These are phyloP conservation scores for Candida pseudoviswanathii DNA, from an alignment of 1,139 yeast species.

Conservation along the genomic window DNA sequence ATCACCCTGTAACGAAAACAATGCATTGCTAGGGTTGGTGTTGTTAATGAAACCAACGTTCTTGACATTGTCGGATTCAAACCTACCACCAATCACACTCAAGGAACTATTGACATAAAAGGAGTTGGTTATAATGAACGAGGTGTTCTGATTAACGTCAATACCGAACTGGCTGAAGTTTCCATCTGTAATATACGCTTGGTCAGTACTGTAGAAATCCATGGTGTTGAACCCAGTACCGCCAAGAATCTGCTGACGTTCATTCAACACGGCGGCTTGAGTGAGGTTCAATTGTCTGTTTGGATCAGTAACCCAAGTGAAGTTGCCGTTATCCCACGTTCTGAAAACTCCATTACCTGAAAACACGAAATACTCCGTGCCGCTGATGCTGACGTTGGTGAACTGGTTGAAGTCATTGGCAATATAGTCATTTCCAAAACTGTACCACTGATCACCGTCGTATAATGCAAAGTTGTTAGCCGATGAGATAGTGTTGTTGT, in stretches of 20 bases:
- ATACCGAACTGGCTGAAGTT: conserved; percentile 28
- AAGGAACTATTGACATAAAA: conserved; percentile 49
- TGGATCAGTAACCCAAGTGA: conserved; percentile 36
- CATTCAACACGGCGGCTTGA: conserved; percentile 29
- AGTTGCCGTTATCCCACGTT: conserved; percentile 45
- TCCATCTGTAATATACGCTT: conserved; percentile 29
- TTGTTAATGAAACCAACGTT: conserved; percentile 47
- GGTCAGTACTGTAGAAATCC: conserved; percentile 34
- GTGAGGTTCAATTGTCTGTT: conserved; percentile 40
- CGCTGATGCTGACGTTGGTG: conserved; percentile 37
- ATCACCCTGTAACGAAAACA: conserved; percentile 28
- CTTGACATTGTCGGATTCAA: conserved; percentile 26
- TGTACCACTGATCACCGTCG: conserved; percentile 31
- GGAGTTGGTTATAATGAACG: conserved; percentile 45
- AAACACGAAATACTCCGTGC: conserved; percentile 41
- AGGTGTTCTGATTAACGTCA: conserved; percentile 18
- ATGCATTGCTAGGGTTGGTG: conserved; percentile 21
- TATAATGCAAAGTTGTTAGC: conserved; percentile 40
- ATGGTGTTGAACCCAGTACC: conserved; percentile 44
- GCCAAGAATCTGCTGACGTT: conserved; percentile 35
- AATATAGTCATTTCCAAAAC: conserved; percentile 40
- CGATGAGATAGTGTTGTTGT: conserved; percentile 27
- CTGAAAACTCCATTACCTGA: conserved; percentile 30
- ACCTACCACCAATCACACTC: conserved; percentile 56
- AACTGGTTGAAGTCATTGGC: conserved; percentile 31